Conservation (phyloP, 2,329 filamentous ascomycete genomes). For the Boeremia lycopersici region DNA sequence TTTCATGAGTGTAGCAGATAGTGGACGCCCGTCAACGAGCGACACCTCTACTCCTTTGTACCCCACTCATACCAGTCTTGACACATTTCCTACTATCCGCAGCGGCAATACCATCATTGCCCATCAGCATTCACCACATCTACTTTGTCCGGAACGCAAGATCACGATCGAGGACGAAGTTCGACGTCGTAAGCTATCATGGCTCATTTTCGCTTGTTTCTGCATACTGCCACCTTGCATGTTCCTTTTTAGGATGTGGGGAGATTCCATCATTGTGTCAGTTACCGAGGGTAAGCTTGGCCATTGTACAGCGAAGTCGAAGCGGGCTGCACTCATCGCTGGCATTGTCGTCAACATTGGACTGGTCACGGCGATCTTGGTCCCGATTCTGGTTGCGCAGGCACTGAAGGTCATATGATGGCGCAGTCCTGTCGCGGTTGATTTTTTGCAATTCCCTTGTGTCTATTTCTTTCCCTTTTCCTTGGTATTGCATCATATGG, state of each 20-base stretch:
- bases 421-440: background rate
- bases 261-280: constrained; percentile 40
- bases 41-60: constrained; percentile 39
- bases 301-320: constrained; percentile 37
- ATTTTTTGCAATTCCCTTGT: background rate
- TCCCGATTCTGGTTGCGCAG: constrained; percentile 34
- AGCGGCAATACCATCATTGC: constrained; percentile 3
- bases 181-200: constrained; percentile 38
- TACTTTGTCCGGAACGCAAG: constrained; percentile 37
- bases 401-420: constrained; percentile 26
- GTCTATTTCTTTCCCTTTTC: constrained; percentile 1
- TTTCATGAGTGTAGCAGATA: constrained; percentile 22
- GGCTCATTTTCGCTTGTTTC: constrained; percentile 42
- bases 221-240: constrained; percentile 45
- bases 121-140: constrained; percentile 33
- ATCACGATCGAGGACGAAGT: constrained; percentile 32
- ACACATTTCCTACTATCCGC: constrained; percentile 17
- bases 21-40: constrained; percentile 38
- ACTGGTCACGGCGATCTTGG: constrained; percentile 28
- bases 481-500: constrained; percentile 19
- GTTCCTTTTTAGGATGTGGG: constrained; percentile 43
- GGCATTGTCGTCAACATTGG: constrained; percentile 39
- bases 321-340: constrained; percentile 38
- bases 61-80: constrained; percentile 22
- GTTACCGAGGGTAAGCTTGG: constrained; percentile 40